Evolutionary conservation across 495 filamentous ascomycete genomes (phyloP), one percentile per base, ranked within the genome.

Genomic region (Penicillium argentinense): DNA sequence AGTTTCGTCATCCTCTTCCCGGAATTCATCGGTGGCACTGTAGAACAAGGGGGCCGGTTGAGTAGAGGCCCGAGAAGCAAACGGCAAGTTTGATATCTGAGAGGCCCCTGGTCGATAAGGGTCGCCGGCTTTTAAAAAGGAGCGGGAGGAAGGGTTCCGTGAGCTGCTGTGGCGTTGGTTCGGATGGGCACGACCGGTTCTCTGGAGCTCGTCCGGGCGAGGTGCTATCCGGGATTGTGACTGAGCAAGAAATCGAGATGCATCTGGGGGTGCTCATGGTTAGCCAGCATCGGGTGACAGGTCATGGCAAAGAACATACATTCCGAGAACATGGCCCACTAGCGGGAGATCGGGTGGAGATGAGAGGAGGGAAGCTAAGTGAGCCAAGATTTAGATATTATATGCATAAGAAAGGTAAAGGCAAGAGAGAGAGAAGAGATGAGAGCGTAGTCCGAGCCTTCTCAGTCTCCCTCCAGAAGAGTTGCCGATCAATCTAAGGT

Each of bases 161-260:
- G 70, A 71, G 38, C 56, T 73, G 52, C 58, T 69, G 47, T 70
- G 66, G 32, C 62, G 47, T 23, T 48, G 62, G 45, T 60, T 69
- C 26, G 66, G 69, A 24, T 74, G 70, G 41, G 76, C 75, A 55
- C 72, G 63, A 24, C 72, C 75, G 46, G 73, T 75, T 53, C 72
- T 60, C 39, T 74, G 72, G 65, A 63, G 45, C 50, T 76, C 79
- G 38, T 87, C 85, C 17, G 79, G 75, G 52, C 83, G 82, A 67
- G 65, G 85, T 74, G 70, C 77, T 79, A 89, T 70, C 40, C 90
- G 84, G 25, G 93, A 95, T 72, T 97, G 91, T 42, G 93, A 97
- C 79, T 98, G 93, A 39, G 93, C 91, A 51, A 98, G 84, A 64
- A 98, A 98, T 40, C 86, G 86, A 42, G 95, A 97, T 56, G 93